Percentiles rank a stretch among this genome's conserved stretches.
Evolutionary conservation across 805 yeast genomes (phyloP).

Genomic region (Nakazawaea siamensis): DNA sequence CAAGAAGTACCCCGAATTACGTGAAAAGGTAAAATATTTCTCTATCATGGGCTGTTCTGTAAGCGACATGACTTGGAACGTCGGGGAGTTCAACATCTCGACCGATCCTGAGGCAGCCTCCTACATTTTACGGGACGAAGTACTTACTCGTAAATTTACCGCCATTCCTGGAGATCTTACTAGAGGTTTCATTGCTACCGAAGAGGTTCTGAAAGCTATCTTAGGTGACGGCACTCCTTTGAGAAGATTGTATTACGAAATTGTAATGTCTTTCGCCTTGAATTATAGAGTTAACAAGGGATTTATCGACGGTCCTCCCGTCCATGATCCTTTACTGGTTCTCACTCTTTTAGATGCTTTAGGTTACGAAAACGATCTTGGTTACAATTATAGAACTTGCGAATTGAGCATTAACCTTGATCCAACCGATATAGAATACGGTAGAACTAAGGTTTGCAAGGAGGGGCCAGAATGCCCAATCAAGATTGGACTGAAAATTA

Average conservation of each 20-base stretch:
- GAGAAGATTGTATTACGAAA: slow-evolving; percentile 44
- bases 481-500: slow-evolving; percentile 27
- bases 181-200: slow-evolving; percentile 52
- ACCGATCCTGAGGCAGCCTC: slow-evolving; percentile 74
- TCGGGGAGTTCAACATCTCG: slow-evolving; percentile 68
- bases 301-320: slow-evolving; percentile 56
- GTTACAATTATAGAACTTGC: slow-evolving; percentile 12
- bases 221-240: slow-evolving; percentile 33
- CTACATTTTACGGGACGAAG: slow-evolving; percentile 37
- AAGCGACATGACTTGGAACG: slow-evolving; percentile 10
- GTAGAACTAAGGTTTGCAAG: slow-evolving; percentile 11
- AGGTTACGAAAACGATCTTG: slow-evolving; percentile 14
- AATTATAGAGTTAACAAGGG: slow-evolving; percentile 32
- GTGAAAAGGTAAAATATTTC: slow-evolving; percentile 38
- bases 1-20: slow-evolving; percentile 43
- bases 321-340: slow-evolving; percentile 76
- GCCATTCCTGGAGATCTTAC: slow-evolving; percentile 66
- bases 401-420: neutral
- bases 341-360: slow-evolving; percentile 45
- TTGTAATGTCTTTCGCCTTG: slow-evolving; percentile 41
- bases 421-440: slow-evolving; percentile 21
- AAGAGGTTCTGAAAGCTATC: slow-evolving; percentile 27
- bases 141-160: slow-evolving; percentile 37
- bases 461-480: slow-evolving; percentile 21
- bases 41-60: slow-evolving; percentile 76